Percentiles rank a stretch among this genome's conserved stretches.
Conservation (phyloP, 2,329 filamentous ascomycete genomes). For the Stagonosporopsis chrysanthemi region DNA sequence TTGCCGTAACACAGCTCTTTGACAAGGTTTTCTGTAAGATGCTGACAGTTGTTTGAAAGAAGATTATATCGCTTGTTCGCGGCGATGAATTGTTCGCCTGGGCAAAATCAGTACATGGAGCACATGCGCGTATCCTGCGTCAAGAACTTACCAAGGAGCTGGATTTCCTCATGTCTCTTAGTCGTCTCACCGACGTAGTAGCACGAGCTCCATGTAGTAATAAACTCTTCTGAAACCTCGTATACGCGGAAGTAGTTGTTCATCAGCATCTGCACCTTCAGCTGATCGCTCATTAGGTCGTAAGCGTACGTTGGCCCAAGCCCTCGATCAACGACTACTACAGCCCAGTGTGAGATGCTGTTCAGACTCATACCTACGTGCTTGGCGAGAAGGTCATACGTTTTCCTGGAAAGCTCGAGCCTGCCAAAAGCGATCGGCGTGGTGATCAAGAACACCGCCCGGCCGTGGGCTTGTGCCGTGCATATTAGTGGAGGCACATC, state of each 20-base stretch:
- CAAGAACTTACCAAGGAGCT: conserved; percentile 6
- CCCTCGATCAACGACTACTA: conserved; percentile 14
- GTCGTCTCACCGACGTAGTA: conserved; percentile 22
- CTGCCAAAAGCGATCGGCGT: conserved; percentile 19
- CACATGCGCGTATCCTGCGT: too few species aligned
- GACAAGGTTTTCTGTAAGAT: conserved; percentile 18
- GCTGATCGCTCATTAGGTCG: conserved; percentile 20
- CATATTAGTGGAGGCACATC: conserved; percentile 21
- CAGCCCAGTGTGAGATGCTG: conserved; percentile 19
- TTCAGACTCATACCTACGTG: conserved; percentile 24
- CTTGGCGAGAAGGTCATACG: conserved; percentile 18
- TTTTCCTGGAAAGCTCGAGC: conserved; percentile 14
- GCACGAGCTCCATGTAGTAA: conserved; percentile 19
- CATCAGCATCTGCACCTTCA: conserved; percentile 21
- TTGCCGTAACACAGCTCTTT: conserved; percentile 18
- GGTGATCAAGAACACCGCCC: conserved; percentile 20
- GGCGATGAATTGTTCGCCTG: conserved; percentile 17
- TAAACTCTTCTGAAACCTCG: conserved; percentile 12
- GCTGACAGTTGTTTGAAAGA: conserved; percentile 20
- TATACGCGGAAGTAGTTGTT: conserved; percentile 23
- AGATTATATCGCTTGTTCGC: conserved; percentile 20
- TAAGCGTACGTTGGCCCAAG: conserved; percentile 18
- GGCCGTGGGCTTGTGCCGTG: conserved; percentile 4
- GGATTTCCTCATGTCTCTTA: conserved; percentile 18
- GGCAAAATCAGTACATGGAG: not conserved